Base-by-base conservation (phyloP, 2,329 filamentous ascomycete genomes). In the Myriosclerotinia curreyana region DNA sequence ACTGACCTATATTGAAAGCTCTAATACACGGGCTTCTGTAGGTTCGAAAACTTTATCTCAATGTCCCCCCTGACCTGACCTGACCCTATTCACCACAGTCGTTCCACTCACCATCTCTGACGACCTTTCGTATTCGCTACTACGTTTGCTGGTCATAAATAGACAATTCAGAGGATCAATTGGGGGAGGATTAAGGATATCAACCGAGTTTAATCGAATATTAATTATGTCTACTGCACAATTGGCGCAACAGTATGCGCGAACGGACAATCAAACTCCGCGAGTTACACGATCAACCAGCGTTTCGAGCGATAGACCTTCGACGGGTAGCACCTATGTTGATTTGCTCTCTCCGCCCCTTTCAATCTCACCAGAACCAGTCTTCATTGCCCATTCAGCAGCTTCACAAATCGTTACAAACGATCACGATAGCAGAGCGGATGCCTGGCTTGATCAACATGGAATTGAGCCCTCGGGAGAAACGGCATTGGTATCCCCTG, bases 341-440 rank as follows among this genome's bases (percentile, higher is more conserved):
- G 82, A 82, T 71, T 77, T 89, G 58, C 81, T 85, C 75, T 84
- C 86, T 54, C 89, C 90, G 60, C 89, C 91, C 22, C 75, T 84
- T 42, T 80, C 80, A 58, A 83, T 94, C 65, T 87, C 87, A 53
- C 95, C 94, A 12, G 81, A 89, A 69, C 88, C 95, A 38, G 90
- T 87, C 22, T 99, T 96, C 77, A 93, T 99, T 72, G 93, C 94
- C 54, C 82, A 86, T 40, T 89, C 92, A 53, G 92, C 94, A 65
- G 95, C 94, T 60, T 92, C 91, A 22, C 92, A 97, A 75, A 94
- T 96, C 67, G 88, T 98, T 70, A 94, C 91, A 65, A 92, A 92
- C 73, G 89, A 96, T 74, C 89, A 95, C 77, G 90, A 94, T 73
- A 86, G 84, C 69, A 87, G 89, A 73, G 83, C 87, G 65, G 85